Base-by-base conservation (phyloP, 495 filamentous ascomycete species). In the Podospora tetraspora region DNA sequence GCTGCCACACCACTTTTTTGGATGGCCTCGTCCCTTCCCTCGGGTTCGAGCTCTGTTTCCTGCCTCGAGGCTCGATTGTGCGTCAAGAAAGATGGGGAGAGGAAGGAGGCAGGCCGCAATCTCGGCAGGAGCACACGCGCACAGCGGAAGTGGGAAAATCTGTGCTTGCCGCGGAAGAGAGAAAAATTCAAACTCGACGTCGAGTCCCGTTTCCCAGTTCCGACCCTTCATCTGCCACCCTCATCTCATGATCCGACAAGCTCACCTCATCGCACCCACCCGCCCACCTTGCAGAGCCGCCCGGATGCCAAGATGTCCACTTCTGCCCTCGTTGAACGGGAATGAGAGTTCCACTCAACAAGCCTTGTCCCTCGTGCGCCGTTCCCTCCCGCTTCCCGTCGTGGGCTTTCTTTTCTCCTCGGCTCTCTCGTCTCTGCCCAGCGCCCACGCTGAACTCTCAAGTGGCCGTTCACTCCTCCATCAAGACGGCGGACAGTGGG, bases 1-100 rank as follows among this genome's bases (percentile, higher is more conserved):
- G 13, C 70, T 74, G 63, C 68, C 70, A 74, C 72, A 74, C 72
- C 68, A 30, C 61, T 43, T n/a, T 32, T 64, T 59, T 59, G 43
- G 59, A 59, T n/a, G 10, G 57, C 57, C 13, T 68, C 61, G 59
- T 57, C 23, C 24, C 43, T 62, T 62, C 64, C 52, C 57, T 61
- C 25, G 62, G 52, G 24, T 30, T 43, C 52, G 11, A 19, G 23
- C 30, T 70, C 52, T 70, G 56, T 21, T 43, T 60, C 34, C 37
- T 29, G 21, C 34, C 34, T 43, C 34, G 34, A 37, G 32, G 10
- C 29, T 9, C 29, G 29, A 30, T 10, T 30, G 29, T 6, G 29
- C 29, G 29, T 57, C 66, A 5, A 27, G 11, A 32, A 32, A 32
- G 30, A 12, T 37, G 3, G 32, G 11, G 32, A 22, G 5, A 32